Evolutionary conservation across 2,329 filamentous ascomycete species (phyloP), one percentile per base, ranked within the genome.

Genomic region (Xylariaceae sp.): DNA sequence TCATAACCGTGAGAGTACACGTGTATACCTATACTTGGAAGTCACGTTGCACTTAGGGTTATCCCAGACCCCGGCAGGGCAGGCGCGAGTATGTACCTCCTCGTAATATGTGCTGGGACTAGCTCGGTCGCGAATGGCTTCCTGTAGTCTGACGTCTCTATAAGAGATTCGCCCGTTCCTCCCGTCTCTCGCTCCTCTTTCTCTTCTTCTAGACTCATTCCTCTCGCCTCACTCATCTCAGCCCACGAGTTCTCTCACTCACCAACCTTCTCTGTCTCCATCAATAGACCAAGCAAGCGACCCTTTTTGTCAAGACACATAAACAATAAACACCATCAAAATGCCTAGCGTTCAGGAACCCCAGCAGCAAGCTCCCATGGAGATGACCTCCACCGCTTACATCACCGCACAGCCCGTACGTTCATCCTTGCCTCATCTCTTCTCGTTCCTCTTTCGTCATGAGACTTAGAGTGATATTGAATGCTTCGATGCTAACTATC

Each of bases 351-450:
- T 73, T 55, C 72, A 73, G 69, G 75, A 75, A 63, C 76, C 75
- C 62, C 71, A 71, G 60, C 76, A 77, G 68, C 76, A 78, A 70
- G 74, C 74, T 65, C 74, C 76, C 64, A 78, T 78, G 76, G 73
- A 75, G 64, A 70, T 72, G 65, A 62, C 67, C 57, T 58, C 69
- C 9, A 37, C 15, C 54, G 70, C 71, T 37, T 69, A 77, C 56
- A 70, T 78, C 68, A 69, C 69, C 58, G 73, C 77, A 66, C 76
- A 78, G 68, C 76, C 76, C 37, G 76, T 78, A 67, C 62, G 76
- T 73, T 39, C 23, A 30, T 30, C 23, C 23, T 30, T 5, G n/a
- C 13, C 35, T 17, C 37, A 15, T 30, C 18, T 53, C 17, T 35
- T 30, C 23, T 30, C 13, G 23, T 39, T 10, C 8, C 23, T 17